Evolutionary conservation across 2,329 filamentous ascomycete species (phyloP), one percentile per base, ranked within the genome.

Genomic region (Alternaria brassicicola): DNA sequence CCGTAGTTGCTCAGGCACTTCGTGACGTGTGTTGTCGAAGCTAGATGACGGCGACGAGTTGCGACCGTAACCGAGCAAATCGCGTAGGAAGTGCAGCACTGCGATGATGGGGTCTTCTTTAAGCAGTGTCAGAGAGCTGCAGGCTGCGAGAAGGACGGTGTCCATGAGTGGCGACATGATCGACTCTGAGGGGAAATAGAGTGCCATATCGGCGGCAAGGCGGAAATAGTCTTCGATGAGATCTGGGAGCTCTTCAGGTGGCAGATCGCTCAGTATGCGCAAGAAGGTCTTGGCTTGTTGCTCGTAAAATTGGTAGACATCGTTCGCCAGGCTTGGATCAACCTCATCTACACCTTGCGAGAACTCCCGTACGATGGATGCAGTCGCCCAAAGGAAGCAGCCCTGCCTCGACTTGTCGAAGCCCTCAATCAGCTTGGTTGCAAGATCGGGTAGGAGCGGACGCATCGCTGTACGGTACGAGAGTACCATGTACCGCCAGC

Each of bases 321-420:
- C 90, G 53, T 92, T 88, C 15, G 91, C 91, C 6, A 92, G 96
- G n/a, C 85, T 82, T 49, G 89, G 85, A 53, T 94, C 89, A 19
- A 98, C 91, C 60, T 91, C 87, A 67, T 97, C 93, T 39, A 91
- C 87, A 39, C 94, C 93, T 68, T 96, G 92, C 0, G 92, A 95
- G 74, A 98, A 99, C 76, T 99, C 95, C 58, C 95, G 90, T 28
- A 99, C 85, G 62, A 99, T 96, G 8, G 94, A 92, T 64, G 93
- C 91, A 2, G 94, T 97, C 1, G 95, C 94, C 95, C 95, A 99
- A n/a, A 99, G 83, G 84, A 99, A 99, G 76, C 94, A 97, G 12
- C 95, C 95, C 78, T 99, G 94, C 60, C 89, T 87, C 10, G 94
- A 97, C 17, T 86, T 85, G 54, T 90, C 85, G 75, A 99, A 99